A percentile compares a stretch with the other conserved stretches of the same genome.
phyloP scores from a whole-genome alignment of 1,139 yeast species.

The Pichia sp. region DNA sequence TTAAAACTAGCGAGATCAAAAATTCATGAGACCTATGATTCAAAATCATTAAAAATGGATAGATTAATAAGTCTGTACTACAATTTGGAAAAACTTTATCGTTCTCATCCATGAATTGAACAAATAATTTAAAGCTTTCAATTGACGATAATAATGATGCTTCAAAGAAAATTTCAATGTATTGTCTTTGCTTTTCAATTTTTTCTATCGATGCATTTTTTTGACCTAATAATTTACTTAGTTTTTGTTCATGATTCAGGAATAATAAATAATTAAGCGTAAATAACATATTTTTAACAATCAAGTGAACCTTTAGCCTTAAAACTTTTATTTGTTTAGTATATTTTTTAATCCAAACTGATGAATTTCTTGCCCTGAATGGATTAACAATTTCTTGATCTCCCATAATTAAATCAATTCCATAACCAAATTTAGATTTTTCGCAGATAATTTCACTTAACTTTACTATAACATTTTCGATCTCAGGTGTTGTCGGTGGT shows the following conservation, averaged over 20 bases:
- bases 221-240: conserved; percentile 28
- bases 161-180: conserved; percentile 30
- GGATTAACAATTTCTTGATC: conserved; percentile 17
- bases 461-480: conserved; percentile 26
- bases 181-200: conserved; percentile 27
- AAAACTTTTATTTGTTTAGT: conserved; percentile 24
- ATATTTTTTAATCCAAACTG: conserved; percentile 20
- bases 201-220: conserved; percentile 25
- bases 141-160: conserved; percentile 29
- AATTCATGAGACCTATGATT: conserved; percentile 48
- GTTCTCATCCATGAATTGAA: conserved; percentile 27
- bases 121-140: conserved; percentile 31
- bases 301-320: conserved; percentile 29
- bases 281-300: conserved; percentile 41
- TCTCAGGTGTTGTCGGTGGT: conserved; percentile 32
- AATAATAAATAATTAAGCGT: conserved; percentile 42
- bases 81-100: conserved; percentile 24
- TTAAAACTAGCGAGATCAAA: conserved; percentile 42
- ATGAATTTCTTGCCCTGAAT: conserved; percentile 14
- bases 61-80: conserved; percentile 37
- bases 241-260: conserved; percentile 38
- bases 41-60: conserved; percentile 42
- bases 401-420: conserved; percentile 22
- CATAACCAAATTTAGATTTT: conserved; percentile 26
- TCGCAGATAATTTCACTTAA: conserved; percentile 30